phyloP scores from a whole-genome alignment of 2,329 filamentous ascomycete genomes.

The Aspergillus fijiensis region DNA sequence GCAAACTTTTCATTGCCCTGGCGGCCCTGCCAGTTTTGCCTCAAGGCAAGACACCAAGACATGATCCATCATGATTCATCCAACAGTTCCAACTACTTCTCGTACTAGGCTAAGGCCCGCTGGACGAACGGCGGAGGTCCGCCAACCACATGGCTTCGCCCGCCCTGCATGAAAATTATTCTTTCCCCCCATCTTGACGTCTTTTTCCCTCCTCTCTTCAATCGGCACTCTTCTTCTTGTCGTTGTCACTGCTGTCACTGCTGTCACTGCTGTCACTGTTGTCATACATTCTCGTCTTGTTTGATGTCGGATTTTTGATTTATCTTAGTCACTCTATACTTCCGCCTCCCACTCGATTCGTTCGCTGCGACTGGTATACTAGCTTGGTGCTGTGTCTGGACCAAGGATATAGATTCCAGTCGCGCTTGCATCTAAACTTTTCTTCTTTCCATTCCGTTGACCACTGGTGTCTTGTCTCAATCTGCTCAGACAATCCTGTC shows the following conservation, averaged over 20 bases:
- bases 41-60: neutral
- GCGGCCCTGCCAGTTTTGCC: neutral
- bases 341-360: neutral
- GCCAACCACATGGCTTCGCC: constrained; percentile 1
- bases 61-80: too few species aligned
- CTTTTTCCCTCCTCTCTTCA: neutral
- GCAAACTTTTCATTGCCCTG: constrained; percentile 1
- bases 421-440: neutral
- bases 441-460: neutral
- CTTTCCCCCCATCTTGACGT: neutral
- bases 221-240: too few species aligned
- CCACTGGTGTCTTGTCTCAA: constrained; percentile 3
- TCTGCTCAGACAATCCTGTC: neutral
- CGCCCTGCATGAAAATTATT: neutral
- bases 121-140: neutral
- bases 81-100: too few species aligned
- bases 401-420: neutral
- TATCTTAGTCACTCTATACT: neutral
- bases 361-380: neutral
- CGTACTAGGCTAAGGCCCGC: neutral
- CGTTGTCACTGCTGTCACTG: too few species aligned
- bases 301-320: too few species aligned
- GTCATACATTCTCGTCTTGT: too few species aligned
- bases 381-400: neutral
- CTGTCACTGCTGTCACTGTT: too few species aligned